Evolutionary conservation across 2,329 filamentous ascomycete species (phyloP), one percentile per base, ranked within the genome.

Genomic region (Aspergillus hortae): DNA sequence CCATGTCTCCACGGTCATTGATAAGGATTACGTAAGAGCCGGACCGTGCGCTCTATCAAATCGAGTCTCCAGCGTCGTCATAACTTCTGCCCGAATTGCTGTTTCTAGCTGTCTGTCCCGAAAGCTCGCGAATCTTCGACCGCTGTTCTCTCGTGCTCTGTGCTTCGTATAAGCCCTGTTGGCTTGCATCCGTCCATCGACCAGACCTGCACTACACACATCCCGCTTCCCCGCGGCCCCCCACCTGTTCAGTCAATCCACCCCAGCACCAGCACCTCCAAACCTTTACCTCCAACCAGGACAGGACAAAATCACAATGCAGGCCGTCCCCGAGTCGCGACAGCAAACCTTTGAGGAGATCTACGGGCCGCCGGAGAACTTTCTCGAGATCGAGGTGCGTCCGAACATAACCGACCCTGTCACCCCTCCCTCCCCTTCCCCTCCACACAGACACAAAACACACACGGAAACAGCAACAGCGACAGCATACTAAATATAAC

Each of bases 311-410:
- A n/a, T n/a, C 61, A 74, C 61, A 45, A 86, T 86, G 83, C 82
- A 85, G 71, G 80, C 82, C 53, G 77, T 86, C 63, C 82, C 83
- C 44, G 82, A 85, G 60, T 76, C 88, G 61, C 89, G 92, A 66
- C 85, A 89, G 75, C 94, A 99, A 79, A 94, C 88, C 68, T 97
- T 96, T 70, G 94, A 99, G 76, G 94, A 99, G 81, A 96, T 97
- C 72, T 99, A 99, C 74, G 94, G 92, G 12, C 90, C 92, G 44
- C 94, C 94, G 5, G 94, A 99, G 80, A 99, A 99, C 79, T 96
- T 97, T 70, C 83, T 99, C 49, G 94, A 99, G 79, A 96, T 99
- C 59, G 94, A 99, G 81, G 92, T 94, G 38, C 19, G 50, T 45
- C 27, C 17, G 6, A 14, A 32, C 25, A 32, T 17, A 17, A 27